Evolutionary conservation across 495 filamentous ascomycete genomes (phyloP), one percentile per base, ranked within the genome.

Genomic region (Parathielavia appendiculata): DNA sequence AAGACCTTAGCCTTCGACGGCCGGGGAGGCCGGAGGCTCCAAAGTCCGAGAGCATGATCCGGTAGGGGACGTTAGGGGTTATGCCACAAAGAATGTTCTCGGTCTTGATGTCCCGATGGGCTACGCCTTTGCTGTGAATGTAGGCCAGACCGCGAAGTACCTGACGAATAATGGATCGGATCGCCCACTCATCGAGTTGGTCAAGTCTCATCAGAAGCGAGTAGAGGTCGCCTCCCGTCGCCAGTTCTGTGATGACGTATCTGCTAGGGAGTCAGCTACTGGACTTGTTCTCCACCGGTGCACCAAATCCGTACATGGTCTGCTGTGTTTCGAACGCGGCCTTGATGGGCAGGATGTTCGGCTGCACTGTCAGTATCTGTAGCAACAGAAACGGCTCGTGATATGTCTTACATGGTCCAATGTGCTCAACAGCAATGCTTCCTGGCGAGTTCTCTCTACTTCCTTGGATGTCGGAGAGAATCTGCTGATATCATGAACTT

Each of bases 101-200:
- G 6, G 88, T 90, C 74, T 97, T 96, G 73, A 96, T 88, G 66
- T 97, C 92, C 46, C 92, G 86, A 69, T 96, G 92, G 59, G 86
- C 91, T 54, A 96, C 76, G 43, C 86, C 86, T 56, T 87, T 87
- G 46, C 79, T 72, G 69, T 97, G 92, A 71, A 96, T 85, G 70
- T 87, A 90, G 48, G 86, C 81, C 19, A 96, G 77, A 26, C 87
- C 91, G 62, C 81, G 79, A 36, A 95, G 74, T 17, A 96, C 76
- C 69, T 97, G 89, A 22, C 88, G 75, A 78, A 96, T 86, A 69
- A 96, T 88, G 38, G 88, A 82, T 38, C 89, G 84, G 45, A 90
- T 85, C 65, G 92, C 86, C 32, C 83, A 76, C 64, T 90, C 87
- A 39, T 85, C 80, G 43, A 87, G 68, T 39, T 62, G 49, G 17